Evolutionary conservation across 257 asterid genomes (phyloP).

Genomic region (Oldenlandia corymbosa): DNA sequence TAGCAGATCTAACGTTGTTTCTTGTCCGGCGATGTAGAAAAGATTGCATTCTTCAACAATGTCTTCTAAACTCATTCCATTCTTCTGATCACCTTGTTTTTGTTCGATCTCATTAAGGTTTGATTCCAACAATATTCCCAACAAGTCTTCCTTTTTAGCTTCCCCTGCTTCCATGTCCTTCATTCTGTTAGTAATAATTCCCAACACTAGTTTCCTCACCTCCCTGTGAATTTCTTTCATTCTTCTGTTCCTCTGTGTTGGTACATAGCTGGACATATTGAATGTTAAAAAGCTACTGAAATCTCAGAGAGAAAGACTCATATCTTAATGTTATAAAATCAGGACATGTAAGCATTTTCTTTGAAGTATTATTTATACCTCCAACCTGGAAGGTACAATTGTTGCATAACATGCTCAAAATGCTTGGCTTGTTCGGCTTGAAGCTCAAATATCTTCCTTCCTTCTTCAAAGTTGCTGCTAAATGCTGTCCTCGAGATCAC

Average conservation of each 20-base stretch:
- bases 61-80: conserved; percentile 37
- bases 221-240: conserved; percentile 7
- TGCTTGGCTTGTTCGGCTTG: conserved; percentile 9
- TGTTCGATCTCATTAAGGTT: conserved; percentile 22
- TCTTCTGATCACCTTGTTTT: conserved; percentile 26
- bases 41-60: conserved; percentile 43
- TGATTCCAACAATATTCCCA: conserved; percentile 35
- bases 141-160: conserved; percentile 18
- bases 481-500: conserved; percentile 15
- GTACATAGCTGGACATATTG: background rate
- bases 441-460: conserved; percentile 12
- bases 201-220: background rate
- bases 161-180: conserved; percentile 4
- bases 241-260: conserved; percentile 11
- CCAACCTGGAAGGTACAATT: conserved; percentile 14
- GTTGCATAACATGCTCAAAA: background rate
- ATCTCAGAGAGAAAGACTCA: no score
- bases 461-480: conserved; percentile 14
- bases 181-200: background rate
- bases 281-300: no score
- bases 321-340: no score
- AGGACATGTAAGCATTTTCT: no score
- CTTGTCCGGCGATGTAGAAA: conserved; percentile 49
- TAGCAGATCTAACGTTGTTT: conserved; percentile 36
- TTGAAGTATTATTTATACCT: background rate